Conservation (phyloP, 192 early-diverging fungal species). For the Coemansia sp. region DNA sequence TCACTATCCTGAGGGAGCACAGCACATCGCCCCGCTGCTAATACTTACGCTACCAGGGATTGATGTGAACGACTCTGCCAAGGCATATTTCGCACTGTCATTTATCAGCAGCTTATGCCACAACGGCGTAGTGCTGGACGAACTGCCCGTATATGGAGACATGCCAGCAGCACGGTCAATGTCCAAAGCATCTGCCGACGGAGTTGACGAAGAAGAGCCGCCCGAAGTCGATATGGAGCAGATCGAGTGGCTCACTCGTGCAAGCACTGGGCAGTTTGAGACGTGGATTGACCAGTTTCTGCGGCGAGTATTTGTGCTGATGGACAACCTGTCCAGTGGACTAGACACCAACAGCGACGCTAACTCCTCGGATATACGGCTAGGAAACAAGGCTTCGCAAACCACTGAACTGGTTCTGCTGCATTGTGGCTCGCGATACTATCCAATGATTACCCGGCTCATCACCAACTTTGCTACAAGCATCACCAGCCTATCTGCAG, state of each 20-base stretch:
- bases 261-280: slow-evolving; percentile 81
- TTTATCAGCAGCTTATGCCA: slow-evolving; percentile 44
- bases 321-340: slow-evolving; percentile 51
- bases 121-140: slow-evolving; percentile 48
- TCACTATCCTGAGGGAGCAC: slow-evolving; percentile 82
- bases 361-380: slow-evolving; percentile 14
- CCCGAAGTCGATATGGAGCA: slow-evolving; percentile 58
- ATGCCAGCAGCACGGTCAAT: slow-evolving; percentile 26
- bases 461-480: slow-evolving; percentile 42
- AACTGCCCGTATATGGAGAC: slow-evolving; percentile 30
- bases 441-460: slow-evolving; percentile 49
- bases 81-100: slow-evolving; percentile 59
- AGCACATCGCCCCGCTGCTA: slow-evolving; percentile 74
- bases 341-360: slow-evolving; percentile 26
- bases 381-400: slow-evolving; percentile 28
- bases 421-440: slow-evolving; percentile 47
- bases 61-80: slow-evolving; percentile 88
- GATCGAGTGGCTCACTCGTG: slow-evolving; percentile 65
- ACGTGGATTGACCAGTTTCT: slow-evolving; percentile 83
- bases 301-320: slow-evolving; percentile 72
- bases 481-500: slow-evolving; percentile 45
- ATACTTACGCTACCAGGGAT: slow-evolving; percentile 83
- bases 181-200: slow-evolving; percentile 49
- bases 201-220: slow-evolving; percentile 30
- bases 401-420: slow-evolving; percentile 36